Percentiles rank a stretch among this genome's conserved stretches.
Evolutionary conservation across 2,329 filamentous ascomycete genomes (phyloP).

Genomic region (Fusarium tuaranense): DNA sequence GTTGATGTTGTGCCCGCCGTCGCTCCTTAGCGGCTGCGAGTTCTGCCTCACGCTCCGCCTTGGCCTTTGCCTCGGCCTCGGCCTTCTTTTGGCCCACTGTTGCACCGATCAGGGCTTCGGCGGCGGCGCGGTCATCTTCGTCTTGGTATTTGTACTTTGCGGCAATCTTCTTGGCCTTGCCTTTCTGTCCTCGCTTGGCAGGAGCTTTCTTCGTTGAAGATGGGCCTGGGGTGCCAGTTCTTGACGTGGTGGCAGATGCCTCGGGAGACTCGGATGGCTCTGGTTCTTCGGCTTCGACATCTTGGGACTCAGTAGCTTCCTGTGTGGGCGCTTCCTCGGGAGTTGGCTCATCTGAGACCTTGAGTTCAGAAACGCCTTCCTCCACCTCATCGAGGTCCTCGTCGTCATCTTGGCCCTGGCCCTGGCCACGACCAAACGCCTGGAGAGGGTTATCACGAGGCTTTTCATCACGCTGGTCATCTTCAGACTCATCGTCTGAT

Average conservation of each 20-base stretch:
- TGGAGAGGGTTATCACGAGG: conserved; percentile 55
- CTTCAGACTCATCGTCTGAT: conserved; percentile 48
- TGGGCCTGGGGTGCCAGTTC: conserved; percentile 25
- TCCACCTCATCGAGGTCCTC: conserved; percentile 43
- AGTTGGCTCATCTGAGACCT: conserved; percentile 41
- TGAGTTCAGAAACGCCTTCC: conserved; percentile 41
- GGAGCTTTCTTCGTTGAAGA: conserved; percentile 54
- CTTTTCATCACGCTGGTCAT: conserved; percentile 45
- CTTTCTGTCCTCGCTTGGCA: conserved; percentile 78
- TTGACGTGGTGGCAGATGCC: conserved; percentile 17
- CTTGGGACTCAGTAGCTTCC: conserved; percentile 46
- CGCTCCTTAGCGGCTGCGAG: conserved; percentile 78
- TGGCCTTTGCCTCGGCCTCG: conserved; percentile 75
- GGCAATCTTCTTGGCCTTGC: conserved; percentile 88
- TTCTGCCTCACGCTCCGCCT: conserved; percentile 76
- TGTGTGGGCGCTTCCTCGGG: conserved; percentile 45
- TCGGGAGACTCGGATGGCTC: conserved; percentile 36
- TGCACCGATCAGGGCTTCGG: conserved; percentile 88
- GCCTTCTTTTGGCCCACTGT: conserved; percentile 74
- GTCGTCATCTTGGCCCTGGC: conserved; percentile 42
- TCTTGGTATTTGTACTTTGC: conserved; percentile 94
- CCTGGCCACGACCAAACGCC: conserved; percentile 32
- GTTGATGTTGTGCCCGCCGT: conserved; percentile 82
- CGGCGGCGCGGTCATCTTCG: conserved; percentile 88
- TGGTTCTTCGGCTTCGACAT: conserved; percentile 44